Conservation (phyloP, 2,329 filamentous ascomycete genomes). For the Pleomassaria siparia region DNA sequence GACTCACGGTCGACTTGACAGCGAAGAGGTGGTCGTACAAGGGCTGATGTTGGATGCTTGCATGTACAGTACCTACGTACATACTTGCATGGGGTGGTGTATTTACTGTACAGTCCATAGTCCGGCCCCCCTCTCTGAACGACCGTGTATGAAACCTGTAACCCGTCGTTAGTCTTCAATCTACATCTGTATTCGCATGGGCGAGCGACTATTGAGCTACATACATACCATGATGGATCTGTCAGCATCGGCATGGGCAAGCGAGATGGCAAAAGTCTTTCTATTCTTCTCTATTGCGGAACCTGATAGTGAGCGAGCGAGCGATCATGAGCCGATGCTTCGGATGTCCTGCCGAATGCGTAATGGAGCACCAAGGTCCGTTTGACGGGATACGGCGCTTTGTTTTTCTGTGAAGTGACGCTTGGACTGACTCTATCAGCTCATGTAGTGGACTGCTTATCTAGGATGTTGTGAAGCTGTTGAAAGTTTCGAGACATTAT, state of each 20-base stretch:
- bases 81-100: neutral
- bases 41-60: neutral
- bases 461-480: too few species aligned
- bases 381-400: too few species aligned
- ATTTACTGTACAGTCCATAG: neutral
- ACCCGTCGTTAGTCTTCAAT: neutral
- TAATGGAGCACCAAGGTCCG: neutral
- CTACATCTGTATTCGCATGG: neutral
- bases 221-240: too few species aligned
- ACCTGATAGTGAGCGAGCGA: neutral
- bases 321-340: neutral
- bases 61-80: too few species aligned
- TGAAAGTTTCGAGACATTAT: too few species aligned
- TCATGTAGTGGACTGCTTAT: too few species aligned
- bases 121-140: neutral
- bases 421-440: too few species aligned
- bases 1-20: too few species aligned
- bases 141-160: neutral
- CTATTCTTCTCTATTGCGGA: neutral
- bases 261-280: neutral
- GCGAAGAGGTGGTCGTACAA: neutral
- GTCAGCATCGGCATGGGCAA: neutral
- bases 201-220: neutral
- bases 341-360: neutral
- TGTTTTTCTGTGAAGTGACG: too few species aligned